Evolutionary conservation across 1,139 yeast species (phyloP), one percentile per base, ranked within the genome.

Genomic region (Spathaspora sp.): DNA sequence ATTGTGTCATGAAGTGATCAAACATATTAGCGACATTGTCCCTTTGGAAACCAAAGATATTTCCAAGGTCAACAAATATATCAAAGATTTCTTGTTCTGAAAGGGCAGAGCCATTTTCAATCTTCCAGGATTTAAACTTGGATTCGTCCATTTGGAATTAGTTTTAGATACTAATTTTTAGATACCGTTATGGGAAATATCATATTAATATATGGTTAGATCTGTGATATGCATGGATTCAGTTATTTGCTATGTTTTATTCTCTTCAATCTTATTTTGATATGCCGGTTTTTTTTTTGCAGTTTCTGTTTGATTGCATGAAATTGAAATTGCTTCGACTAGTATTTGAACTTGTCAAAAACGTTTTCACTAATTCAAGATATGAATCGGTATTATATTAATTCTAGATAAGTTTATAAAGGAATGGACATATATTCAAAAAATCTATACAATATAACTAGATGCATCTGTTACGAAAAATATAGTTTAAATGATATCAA

Each of bases 1-100:
- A 58, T 49, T 67, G 68, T 4, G 54, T 49, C 78, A 73, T 72
- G 27, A 72, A 64, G 47, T 65, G 65, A 29, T 72, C 74, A 52
- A 49, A 63, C 64, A 73, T 70, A 50, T 74, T 74, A 1, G 47
- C 47, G 23, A 65, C 65, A 47, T 61, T 72, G 51, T 69, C 76
- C 6, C 50, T 45, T 51, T 73, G 78, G 47, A 71, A 71, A 2
- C 72, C 73, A 54, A 68, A 68, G 1, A 49, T 43, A 2, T 29
- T 33, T 0, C 60, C 62, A 15, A 68, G 50, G 2, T 54, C 52
- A 2, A 43, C 25, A 43, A 71, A 63, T 1, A 64, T 57, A 2
- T 26, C 40, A 20, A 53, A 43, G 5, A 72, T 68, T 17, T 57
- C 58, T 1, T 48, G 54, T 9, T 47, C 53, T 0, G 56, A 29